Percentiles rank a stretch among this genome's conserved stretches.
Conservation (phyloP, 352 stramenopile genomes). For the Hyaloperonospora brassicae region DNA sequence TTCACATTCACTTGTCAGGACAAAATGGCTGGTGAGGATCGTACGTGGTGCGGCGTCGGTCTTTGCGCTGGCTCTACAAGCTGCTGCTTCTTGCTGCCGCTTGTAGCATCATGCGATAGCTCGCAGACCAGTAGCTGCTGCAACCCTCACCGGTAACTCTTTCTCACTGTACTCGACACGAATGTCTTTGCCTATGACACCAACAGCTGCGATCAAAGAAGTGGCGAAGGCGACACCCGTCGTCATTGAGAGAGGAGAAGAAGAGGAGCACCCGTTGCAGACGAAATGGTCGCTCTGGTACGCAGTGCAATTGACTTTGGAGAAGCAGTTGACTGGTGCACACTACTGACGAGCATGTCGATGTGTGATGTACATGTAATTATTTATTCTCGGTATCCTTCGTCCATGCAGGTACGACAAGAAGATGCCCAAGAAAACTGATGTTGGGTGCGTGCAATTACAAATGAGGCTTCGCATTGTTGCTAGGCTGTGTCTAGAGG, state of each 20-base stretch:
- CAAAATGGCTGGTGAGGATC: too few relatives aligned
- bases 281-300: conserved; percentile 87
- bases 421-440: conserved; percentile 88
- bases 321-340: not conserved
- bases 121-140: too few relatives aligned
- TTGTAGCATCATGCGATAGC: too few relatives aligned
- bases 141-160: too few relatives aligned
- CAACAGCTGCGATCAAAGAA: not conserved
- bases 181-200: not conserved
- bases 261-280: conserved; percentile 79
- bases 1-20: too few relatives aligned
- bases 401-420: conserved; percentile 84
- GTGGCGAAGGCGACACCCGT: not conserved
- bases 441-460: conserved; percentile 55
- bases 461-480: not conserved
- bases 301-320: conserved; percentile 3
- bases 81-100: too few relatives aligned
- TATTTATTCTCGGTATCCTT: conserved; percentile 5
- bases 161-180: too few relatives aligned
- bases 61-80: too few relatives aligned
- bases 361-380: not conserved
- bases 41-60: too few relatives aligned
- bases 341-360: conserved; percentile 1
- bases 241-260: conserved; percentile 24
- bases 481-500: not conserved